Percentiles rank a stretch among this genome's conserved stretches.
phyloP scores from a whole-genome alignment of 352 stramenopile genomes.

The Globisporangium cederbergense region DNA sequence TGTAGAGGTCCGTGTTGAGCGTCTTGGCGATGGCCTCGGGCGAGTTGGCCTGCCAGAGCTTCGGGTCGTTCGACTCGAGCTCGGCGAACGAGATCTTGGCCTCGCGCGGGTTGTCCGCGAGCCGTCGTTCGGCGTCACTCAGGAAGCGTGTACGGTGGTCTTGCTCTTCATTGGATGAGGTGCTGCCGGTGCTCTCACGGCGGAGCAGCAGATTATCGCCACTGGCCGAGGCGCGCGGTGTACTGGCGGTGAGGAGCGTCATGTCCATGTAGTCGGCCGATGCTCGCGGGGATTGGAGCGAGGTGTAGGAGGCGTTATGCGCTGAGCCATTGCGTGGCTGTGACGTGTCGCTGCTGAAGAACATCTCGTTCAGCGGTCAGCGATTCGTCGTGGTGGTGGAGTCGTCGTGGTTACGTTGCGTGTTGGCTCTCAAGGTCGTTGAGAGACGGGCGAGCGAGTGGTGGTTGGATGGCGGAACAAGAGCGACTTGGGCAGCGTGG shows the following conservation, averaged over 20 bases:
- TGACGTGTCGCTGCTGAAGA: conserved; percentile 11
- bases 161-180: conserved; percentile 9
- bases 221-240: conserved; percentile 11
- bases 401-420: neutral
- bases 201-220: conserved; percentile 21
- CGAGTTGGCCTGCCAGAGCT: conserved; percentile 24
- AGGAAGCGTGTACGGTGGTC: conserved; percentile 59
- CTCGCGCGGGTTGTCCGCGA: conserved; percentile 46
- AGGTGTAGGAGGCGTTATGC: neutral
- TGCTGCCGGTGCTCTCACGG: conserved; percentile 18
- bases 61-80: conserved; percentile 48
- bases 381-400: conserved; percentile 1
- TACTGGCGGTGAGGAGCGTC: neutral
- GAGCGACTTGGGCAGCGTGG: conserved; percentile 2
- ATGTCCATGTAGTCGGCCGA: conserved; percentile 20
- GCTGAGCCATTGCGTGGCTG: conserved; percentile 9
- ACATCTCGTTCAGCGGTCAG: conserved; percentile 8
- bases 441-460: no score
- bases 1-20: conserved; percentile 48
- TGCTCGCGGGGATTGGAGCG: conserved; percentile 12
- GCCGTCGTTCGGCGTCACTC: conserved; percentile 51
- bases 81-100: conserved; percentile 48
- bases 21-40: conserved; percentile 44
- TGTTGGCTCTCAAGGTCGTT: neutral
- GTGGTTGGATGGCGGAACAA: neutral